Evolutionary conservation across 345 rosid species (phyloP).

Genomic region (Limnanthes douglasii): DNA sequence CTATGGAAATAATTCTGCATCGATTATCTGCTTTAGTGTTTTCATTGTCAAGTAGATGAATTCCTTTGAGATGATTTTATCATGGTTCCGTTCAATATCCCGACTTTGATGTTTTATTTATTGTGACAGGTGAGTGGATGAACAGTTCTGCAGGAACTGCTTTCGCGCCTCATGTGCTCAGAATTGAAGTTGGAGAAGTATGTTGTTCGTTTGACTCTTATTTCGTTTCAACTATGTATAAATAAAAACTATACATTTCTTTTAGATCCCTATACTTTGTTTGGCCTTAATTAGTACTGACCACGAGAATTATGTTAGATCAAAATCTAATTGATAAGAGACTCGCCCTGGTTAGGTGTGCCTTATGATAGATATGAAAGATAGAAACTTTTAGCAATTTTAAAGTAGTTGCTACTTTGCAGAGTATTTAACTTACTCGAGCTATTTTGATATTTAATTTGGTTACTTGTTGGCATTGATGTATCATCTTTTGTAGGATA

Average conservation of each 20-base stretch:
- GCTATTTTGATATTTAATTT: no score
- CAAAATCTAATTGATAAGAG: not conserved
- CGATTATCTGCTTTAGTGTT: no score
- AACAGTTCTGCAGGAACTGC: conserved; percentile 89
- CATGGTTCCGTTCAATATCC: no score
- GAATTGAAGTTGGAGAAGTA: conserved; percentile 81
- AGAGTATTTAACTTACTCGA: no score
- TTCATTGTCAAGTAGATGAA: no score
- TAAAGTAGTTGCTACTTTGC: no score
- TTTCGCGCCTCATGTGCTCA: conserved; percentile 87
- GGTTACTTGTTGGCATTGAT: no score
- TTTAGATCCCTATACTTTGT: not conserved
- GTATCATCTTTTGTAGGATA: conserved; percentile 41
- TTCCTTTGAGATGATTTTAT: no score
- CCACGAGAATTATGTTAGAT: not conserved
- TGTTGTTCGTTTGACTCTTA: not conserved
- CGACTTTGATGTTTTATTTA: conserved; percentile 1
- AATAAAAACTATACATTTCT: not conserved
- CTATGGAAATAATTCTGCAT: no score
- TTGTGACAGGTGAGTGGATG: conserved; percentile 96
- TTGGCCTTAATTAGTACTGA: not conserved
- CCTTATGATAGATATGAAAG: no score
- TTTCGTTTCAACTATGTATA: conserved; percentile 1
- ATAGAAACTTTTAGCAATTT: no score
- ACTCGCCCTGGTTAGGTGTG: not conserved